Evolutionary conservation across 495 filamentous ascomycete species (phyloP).

Genomic region (Entonaema liquescens): DNA sequence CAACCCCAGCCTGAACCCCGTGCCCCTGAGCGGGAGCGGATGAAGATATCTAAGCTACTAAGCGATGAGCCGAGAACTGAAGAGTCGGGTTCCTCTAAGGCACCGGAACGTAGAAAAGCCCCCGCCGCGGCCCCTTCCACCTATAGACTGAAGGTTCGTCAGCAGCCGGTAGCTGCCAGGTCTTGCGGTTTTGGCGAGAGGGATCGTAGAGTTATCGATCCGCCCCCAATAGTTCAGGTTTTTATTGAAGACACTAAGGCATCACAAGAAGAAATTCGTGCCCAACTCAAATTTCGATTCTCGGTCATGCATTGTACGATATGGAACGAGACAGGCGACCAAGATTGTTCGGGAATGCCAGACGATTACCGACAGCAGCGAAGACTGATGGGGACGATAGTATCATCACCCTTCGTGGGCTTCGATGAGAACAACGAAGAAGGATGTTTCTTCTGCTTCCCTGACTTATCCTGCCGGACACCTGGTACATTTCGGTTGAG

Average conservation of each 20-base stretch:
- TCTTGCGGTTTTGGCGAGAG: slow-evolving; percentile 95
- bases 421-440: slow-evolving; percentile 70
- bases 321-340: slow-evolving; percentile 68
- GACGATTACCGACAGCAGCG: slow-evolving; percentile 69
- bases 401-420: slow-evolving; percentile 76
- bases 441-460: slow-evolving; percentile 93
- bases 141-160: slow-evolving; percentile 73
- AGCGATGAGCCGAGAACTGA: slow-evolving; percentile 45
- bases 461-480: slow-evolving; percentile 89
- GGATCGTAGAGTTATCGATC: slow-evolving; percentile 92
- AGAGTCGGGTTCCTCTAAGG: slow-evolving; percentile 40
- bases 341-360: slow-evolving; percentile 68
- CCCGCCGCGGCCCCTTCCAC: slow-evolving; percentile 29
- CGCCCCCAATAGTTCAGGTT: slow-evolving; percentile 92
- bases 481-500: slow-evolving; percentile 83
- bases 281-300: slow-evolving; percentile 74
- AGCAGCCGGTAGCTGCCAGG: slow-evolving; percentile 89
- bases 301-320: slow-evolving; percentile 85
- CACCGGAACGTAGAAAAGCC: slow-evolving; percentile 26
- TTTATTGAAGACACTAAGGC: slow-evolving; percentile 71
- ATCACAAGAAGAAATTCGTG: slow-evolving; percentile 61
- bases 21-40: slow-evolving; percentile 50
- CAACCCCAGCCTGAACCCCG: slow-evolving; percentile 37
- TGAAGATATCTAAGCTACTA: slow-evolving; percentile 58
- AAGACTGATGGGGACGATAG: slow-evolving; percentile 80